Conservation (phyloP, 805 yeast species). For the Kuraishia hungarica region DNA sequence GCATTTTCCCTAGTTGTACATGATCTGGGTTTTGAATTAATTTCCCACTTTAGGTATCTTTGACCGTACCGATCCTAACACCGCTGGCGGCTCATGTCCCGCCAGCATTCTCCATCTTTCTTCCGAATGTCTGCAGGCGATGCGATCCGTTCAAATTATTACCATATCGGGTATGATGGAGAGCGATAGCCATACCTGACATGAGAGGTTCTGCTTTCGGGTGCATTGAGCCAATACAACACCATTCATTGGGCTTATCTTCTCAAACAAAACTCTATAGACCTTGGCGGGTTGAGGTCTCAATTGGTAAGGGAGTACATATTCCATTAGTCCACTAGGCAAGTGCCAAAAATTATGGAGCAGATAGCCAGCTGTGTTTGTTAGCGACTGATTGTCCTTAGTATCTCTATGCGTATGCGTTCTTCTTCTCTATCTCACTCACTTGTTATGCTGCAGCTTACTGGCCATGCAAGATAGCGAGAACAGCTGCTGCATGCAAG, state of each 20-base stretch:
- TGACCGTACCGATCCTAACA: background rate
- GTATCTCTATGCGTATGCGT: background rate
- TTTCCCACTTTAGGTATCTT: background rate
- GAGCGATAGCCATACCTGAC: background rate
- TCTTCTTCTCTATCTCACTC: background rate
- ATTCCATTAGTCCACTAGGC: no score
- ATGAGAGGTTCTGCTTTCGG: background rate
- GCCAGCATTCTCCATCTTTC: background rate
- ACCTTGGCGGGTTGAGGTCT: no score
- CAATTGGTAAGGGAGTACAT: no score
- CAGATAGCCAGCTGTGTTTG: background rate
- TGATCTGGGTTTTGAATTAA: no score
- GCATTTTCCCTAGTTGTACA: no score
- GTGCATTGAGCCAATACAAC: background rate
- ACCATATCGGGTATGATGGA: background rate
- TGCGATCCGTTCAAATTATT: background rate
- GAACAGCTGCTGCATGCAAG: background rate
- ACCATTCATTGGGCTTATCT: no score
- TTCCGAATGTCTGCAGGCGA: background rate
- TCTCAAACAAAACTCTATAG: no score
- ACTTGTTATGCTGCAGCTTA: background rate
- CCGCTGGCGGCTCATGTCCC: background rate
- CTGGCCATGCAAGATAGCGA: background rate
- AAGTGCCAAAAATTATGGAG: background rate
- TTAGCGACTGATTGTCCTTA: background rate